A percentile compares a stretch with the other conserved stretches of the same genome.
phyloP scores from a whole-genome alignment of 2,329 filamentous ascomycete genomes.

The Colletotrichum theobromicola region DNA sequence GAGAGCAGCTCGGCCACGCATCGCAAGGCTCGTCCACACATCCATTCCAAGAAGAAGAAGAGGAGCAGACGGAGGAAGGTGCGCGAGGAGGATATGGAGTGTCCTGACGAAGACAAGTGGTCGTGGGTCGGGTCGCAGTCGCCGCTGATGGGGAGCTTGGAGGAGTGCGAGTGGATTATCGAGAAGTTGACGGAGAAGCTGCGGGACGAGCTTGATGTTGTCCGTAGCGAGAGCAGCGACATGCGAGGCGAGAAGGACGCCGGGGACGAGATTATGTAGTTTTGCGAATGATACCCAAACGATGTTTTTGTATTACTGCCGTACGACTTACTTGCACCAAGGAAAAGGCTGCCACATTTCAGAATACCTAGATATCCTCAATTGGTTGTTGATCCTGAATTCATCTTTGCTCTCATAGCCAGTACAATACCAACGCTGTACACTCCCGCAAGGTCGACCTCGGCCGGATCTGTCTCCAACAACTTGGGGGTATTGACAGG shows the following conservation, averaged over 20 bases:
- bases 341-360: not conserved
- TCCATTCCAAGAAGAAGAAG: conserved; percentile 18
- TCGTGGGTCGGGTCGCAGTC: conserved; percentile 76
- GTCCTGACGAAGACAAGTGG: conserved; percentile 54
- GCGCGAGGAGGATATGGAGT: conserved; percentile 13
- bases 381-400: not conserved
- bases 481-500: not conserved
- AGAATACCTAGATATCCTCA: not conserved
- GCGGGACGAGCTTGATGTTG: conserved; percentile 55
- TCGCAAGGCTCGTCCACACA: conserved; percentile 38
- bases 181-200: conserved; percentile 66
- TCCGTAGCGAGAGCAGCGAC: conserved; percentile 35
- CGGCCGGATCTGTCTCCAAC: not conserved
- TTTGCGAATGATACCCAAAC: not conserved
- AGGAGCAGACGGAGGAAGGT: conserved; percentile 22
- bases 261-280: conserved; percentile 9
- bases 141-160: conserved; percentile 71
- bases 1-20: conserved; percentile 58
- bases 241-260: conserved; percentile 41
- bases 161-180: conserved; percentile 76
- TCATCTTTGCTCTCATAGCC: not conserved
- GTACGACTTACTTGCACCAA: not conserved
- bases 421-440: not conserved
- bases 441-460: not conserved
- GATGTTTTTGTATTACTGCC: not conserved